Conservation (phyloP, 1,284 basidiomycete genomes). For the Ganoderma multipileum region DNA sequence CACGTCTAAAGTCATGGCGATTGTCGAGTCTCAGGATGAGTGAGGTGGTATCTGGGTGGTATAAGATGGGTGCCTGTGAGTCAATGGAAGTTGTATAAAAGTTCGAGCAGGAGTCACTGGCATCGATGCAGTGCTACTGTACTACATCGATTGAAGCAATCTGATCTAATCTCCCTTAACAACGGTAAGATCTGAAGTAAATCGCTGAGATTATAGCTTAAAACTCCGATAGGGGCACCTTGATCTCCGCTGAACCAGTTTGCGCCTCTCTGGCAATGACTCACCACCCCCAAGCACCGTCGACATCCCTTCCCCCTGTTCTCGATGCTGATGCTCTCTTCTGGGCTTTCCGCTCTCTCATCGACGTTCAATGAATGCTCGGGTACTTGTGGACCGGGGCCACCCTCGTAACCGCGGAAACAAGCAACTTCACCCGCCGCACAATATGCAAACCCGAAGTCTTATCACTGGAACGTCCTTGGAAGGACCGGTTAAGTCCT, state of each 20-base stretch:
- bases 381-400: neutral
- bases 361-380: conserved; percentile 11
- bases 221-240: conserved; percentile 18
- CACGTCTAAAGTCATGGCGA: conserved; percentile 77
- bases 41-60: neutral
- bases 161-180: conserved; percentile 21
- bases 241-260: conserved; percentile 12
- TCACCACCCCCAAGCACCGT: neutral
- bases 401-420: too few relatives aligned
- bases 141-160: conserved; percentile 6
- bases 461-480: neutral
- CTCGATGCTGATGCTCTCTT: conserved; percentile 17
- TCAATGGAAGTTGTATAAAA: neutral
- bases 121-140: neutral
- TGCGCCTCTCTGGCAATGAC: too few relatives aligned
- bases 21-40: neutral
- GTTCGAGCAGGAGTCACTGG: neutral
- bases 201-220: conserved; percentile 2
- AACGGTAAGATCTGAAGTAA: neutral
- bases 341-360: conserved; percentile 19
- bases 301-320: conserved; percentile 8
- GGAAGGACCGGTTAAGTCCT: neutral
- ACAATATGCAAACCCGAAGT: conserved; percentile 2
- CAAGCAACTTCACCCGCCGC: neutral
- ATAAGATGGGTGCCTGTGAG: neutral